Evolutionary conservation across 2,329 filamentous ascomycete species (phyloP), one percentile per base, ranked within the genome.

Genomic region (Pyrenophora seminiperda): DNA sequence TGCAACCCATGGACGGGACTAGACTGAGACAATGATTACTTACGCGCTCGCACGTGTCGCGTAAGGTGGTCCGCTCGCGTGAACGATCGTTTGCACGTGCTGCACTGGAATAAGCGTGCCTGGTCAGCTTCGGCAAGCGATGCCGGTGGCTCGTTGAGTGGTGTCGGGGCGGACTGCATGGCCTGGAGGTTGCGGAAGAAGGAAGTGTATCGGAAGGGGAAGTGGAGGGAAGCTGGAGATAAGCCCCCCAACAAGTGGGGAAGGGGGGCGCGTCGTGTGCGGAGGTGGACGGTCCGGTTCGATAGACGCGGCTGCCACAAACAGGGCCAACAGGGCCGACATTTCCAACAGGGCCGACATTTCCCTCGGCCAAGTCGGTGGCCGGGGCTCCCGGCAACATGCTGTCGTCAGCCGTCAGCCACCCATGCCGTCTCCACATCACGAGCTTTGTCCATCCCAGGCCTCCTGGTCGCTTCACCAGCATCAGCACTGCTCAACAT

Each of bases 51-150:
- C 33, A 81, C 78, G 68, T 82, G 80, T 38, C 80, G 76, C 43
- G 75, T 77, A 18, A 83, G 70, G 65, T 82, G 79, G 62, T 83
- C 80, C 4, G 79, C 74, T 20, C 80, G 73, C 9, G 76, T 77
- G 64, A 82, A 83, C 44, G 73, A 77, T 41, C 77, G 79, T 51
- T 76, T 75, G 63, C 80, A 83, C 43, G 77, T 77, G 52, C 77
- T 77, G 58, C 80, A 82, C 59, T 79, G 77, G 59, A 79, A 81
- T 19, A 66, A 59, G 18, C 66, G 61, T 29, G 56, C 46, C 40
- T 59, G 55, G 15, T 62, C 61, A 38, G 50, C 29, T 43, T 64
- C 59, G 14, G 61, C 51, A 31, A 49, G 53, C 37, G n/a, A n/a
- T n/a, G 61, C 42, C 27, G 49, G 24, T 40, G 50, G 56, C 4